Conservation (phyloP, 2,329 filamentous ascomycete species). For the Fusarium mexicanum region DNA sequence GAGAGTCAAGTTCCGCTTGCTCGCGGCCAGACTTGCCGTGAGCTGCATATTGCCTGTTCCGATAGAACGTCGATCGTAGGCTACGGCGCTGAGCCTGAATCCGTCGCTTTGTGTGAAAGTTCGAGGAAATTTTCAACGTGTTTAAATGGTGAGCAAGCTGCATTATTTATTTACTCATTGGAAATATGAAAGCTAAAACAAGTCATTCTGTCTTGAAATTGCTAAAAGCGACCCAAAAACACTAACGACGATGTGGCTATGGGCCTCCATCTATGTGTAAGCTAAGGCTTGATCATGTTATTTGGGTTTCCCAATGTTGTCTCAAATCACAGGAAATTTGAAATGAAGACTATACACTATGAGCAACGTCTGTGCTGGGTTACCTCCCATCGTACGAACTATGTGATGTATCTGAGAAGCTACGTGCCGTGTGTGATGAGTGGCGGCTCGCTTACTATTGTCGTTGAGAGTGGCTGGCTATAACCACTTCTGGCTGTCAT, state of each 20-base stretch:
- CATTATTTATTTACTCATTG: neutral
- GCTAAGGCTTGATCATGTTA: too few species aligned
- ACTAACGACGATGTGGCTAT: rapidly evolving
- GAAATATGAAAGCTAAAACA: rapidly evolving
- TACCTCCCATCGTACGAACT: neutral
- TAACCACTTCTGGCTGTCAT: neutral
- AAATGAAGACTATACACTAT: rapidly evolving
- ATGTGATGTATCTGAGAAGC: neutral
- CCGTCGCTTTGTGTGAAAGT: too few species aligned
- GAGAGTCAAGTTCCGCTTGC: neutral
- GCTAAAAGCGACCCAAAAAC: too few species aligned
- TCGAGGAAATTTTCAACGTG: rapidly evolving
- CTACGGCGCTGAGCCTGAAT: rapidly evolving
- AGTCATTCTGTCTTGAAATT: too few species aligned
- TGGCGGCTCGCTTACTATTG: neutral
- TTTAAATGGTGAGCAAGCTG: neutral
- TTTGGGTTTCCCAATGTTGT: rapidly evolving
- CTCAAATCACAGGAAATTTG: too few species aligned
- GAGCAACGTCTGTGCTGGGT: rapidly evolving
- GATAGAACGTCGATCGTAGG: rapidly evolving
- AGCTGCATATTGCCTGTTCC: neutral
- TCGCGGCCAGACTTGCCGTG: neutral
- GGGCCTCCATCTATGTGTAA: rapidly evolving
- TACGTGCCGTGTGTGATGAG: neutral
- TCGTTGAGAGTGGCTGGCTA: neutral